Evolutionary conservation across 2,329 filamentous ascomycete species (phyloP).

Genomic region (Curvularia verruculosa): DNA sequence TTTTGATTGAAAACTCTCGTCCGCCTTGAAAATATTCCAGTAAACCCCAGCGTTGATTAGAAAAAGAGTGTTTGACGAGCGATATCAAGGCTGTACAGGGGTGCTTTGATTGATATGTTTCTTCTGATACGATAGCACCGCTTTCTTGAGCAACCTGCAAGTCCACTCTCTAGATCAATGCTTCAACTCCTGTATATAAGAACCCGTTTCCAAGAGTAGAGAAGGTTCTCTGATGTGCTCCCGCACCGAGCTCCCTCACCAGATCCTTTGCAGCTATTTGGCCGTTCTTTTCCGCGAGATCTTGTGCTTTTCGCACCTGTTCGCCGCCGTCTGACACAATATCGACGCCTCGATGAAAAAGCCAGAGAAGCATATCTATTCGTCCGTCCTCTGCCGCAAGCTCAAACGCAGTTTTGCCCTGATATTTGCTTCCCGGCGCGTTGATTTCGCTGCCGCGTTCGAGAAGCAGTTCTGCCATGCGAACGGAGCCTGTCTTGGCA

Average conservation of each 20-base stretch:
- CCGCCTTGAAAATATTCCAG: neutral
- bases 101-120: neutral
- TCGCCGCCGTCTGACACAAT: constrained; percentile 13
- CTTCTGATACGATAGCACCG: neutral
- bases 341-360: constrained; percentile 18
- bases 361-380: constrained; percentile 19
- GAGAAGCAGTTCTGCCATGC: constrained; percentile 8
- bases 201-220: neutral
- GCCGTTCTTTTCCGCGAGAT: constrained; percentile 19
- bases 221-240: neutral
- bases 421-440: neutral
- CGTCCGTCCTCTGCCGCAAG: constrained; percentile 19
- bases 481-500: constrained; percentile 12
- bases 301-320: constrained; percentile 12
- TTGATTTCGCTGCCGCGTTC: neutral
- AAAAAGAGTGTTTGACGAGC: neutral
- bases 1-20: neutral
- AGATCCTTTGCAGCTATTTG: constrained; percentile 14
- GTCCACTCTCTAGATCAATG: no score
- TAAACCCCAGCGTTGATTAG: neutral
- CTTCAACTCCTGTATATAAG: no score
- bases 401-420: constrained; percentile 20
- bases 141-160: neutral
- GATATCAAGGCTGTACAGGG: neutral
- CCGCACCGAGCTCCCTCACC: neutral